These are phyloP conservation scores for Teratosphaeria destructans DNA, from an alignment of 2,329 filamentous ascomycete genomes.

Conservation along the genomic window DNA sequence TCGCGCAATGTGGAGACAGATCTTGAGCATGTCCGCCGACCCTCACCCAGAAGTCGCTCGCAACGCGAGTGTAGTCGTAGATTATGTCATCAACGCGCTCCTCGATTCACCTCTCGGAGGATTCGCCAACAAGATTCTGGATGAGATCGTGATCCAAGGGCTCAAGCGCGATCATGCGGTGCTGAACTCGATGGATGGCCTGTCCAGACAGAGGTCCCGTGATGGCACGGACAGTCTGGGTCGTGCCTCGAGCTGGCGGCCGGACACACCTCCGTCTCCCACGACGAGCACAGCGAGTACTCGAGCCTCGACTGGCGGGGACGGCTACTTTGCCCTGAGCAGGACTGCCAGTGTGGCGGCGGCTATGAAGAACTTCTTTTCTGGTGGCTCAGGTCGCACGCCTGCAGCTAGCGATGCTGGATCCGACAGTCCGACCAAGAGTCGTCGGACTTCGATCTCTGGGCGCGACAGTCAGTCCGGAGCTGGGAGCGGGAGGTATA, in stretches of 20 bases:
- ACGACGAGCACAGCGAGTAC: conserved; percentile 38
- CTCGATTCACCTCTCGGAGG: conserved; percentile 65
- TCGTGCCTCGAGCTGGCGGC: conserved; percentile 27
- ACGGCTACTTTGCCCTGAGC: conserved; percentile 53
- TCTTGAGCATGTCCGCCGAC: conserved; percentile 82
- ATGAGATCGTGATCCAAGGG: conserved; percentile 47
- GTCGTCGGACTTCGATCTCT: conserved; percentile 13
- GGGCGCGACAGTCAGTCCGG: not conserved
- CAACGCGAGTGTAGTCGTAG: conserved; percentile 74
- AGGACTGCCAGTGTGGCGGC: conserved; percentile 56
- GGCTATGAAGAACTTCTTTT: conserved; percentile 52
- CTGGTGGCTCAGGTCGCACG: conserved; percentile 18
- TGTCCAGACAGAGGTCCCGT: conserved; percentile 32
- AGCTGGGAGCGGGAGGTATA: conserved; percentile 18
- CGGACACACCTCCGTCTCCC: conserved; percentile 29
- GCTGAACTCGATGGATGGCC: conserved; percentile 12
- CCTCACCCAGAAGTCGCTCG: conserved; percentile 87
- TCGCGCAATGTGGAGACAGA: conserved; percentile 86
- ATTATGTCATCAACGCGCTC: conserved; percentile 70
- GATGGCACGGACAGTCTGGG: conserved; percentile 17
- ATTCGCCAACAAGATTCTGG: conserved; percentile 60
- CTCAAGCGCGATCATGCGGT: conserved; percentile 18
- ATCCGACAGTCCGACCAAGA: conserved; percentile 17
- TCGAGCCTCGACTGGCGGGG: conserved; percentile 34
- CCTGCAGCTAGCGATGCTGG: conserved; percentile 9